phyloP scores from a whole-genome alignment of 2,329 filamentous ascomycete genomes.

The Magnaporthales sp. region DNA sequence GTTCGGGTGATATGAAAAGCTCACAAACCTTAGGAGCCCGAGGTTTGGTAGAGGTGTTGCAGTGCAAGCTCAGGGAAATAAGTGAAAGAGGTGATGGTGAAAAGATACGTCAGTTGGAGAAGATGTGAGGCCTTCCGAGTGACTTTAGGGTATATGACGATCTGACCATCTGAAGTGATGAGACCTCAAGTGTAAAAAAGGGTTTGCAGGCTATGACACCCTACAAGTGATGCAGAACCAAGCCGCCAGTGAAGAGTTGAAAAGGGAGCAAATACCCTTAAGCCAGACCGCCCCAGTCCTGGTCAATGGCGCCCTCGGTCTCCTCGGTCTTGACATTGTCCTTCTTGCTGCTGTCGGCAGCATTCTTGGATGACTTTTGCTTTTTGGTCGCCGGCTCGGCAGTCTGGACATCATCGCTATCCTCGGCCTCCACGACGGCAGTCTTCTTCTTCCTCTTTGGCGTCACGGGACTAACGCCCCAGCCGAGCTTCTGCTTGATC shows the following conservation, averaged over 20 bases:
- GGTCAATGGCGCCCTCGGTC: neutral
- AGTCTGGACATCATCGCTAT: slow-evolving; percentile 1
- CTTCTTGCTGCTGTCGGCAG: neutral
- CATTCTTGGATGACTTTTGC: slow-evolving; percentile 6
- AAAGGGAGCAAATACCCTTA: neutral
- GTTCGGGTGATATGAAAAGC: neutral
- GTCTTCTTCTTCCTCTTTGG: slow-evolving; percentile 8
- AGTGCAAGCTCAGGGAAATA: no score
- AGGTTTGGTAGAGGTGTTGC: no score
- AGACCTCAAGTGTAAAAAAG: neutral
- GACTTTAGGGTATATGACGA: neutral
- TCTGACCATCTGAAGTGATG: no score
- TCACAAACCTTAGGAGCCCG: neutral
- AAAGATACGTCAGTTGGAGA: no score
- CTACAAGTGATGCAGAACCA: neutral
- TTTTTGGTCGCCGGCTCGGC: slow-evolving; percentile 6
- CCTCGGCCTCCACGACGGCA: slow-evolving; percentile 6
- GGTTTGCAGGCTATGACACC: neutral
- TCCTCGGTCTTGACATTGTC: neutral
- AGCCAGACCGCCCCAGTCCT: neutral
- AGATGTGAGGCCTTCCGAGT: neutral
- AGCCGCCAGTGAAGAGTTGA: neutral
- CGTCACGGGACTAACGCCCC: slow-evolving; percentile 4
- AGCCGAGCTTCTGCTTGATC: slow-evolving; percentile 16
- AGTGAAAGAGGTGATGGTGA: neutral